phyloP scores from a whole-genome alignment of 2,329 filamentous ascomycete genomes.

The Colletotrichum lupini region DNA sequence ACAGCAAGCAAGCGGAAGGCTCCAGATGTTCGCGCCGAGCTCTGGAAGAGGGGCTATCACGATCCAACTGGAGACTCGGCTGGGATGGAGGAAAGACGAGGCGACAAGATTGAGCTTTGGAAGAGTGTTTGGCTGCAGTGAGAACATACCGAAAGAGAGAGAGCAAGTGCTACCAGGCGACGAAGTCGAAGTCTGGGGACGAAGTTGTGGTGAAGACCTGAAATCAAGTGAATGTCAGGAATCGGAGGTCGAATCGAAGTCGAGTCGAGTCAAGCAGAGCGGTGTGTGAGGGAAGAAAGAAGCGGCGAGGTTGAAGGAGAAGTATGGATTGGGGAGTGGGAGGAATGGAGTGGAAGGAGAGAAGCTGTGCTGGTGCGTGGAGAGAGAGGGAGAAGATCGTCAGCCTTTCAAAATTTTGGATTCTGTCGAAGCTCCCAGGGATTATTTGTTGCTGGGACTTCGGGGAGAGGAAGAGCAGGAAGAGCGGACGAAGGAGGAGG shows the following conservation, averaged over 20 bases:
- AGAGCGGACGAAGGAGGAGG: slow-evolving; percentile 1
- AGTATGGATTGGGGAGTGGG: slow-evolving; percentile 31
- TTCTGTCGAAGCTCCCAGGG: slow-evolving; percentile 34
- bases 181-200: slow-evolving; percentile 31
- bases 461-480: background rate
- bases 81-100: slow-evolving; percentile 6
- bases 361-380: slow-evolving; percentile 8
- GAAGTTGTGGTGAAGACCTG: slow-evolving; percentile 32
- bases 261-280: slow-evolving; percentile 21
- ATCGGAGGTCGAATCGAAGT: slow-evolving; percentile 12
- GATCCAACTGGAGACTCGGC: background rate
- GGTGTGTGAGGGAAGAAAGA: slow-evolving; percentile 36
- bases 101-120: slow-evolving; percentile 6
- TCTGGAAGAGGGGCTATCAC: slow-evolving; percentile 6
- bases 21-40: slow-evolving; percentile 11
- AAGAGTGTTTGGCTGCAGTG: background rate
- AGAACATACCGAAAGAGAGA: slow-evolving; percentile 29
- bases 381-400: slow-evolving; percentile 37
- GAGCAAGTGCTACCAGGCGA: slow-evolving; percentile 25
- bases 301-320: slow-evolving; percentile 35
- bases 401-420: slow-evolving; percentile 39
- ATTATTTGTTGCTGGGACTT: slow-evolving; percentile 36
- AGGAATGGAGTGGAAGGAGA: slow-evolving; percentile 35
- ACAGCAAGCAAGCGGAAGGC: slow-evolving; percentile 26
- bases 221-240: slow-evolving; percentile 35